A percentile compares a stretch with the other conserved stretches of the same genome.
Conservation (phyloP, 2,329 filamentous ascomycete species). For the Epichloe brachyelytri region DNA sequence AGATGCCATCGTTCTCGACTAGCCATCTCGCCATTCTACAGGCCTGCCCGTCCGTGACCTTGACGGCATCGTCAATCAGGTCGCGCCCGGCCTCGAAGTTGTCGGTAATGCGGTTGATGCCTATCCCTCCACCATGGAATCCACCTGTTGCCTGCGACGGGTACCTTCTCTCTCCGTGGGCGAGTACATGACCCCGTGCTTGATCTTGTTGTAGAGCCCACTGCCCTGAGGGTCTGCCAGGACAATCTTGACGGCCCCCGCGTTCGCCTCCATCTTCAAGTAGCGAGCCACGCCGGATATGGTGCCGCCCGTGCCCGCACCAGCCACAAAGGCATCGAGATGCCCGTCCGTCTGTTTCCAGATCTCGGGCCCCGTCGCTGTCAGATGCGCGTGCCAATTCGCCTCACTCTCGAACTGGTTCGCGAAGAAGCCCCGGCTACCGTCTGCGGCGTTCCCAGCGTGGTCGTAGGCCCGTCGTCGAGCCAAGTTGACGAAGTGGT, state of each 20-base stretch:
- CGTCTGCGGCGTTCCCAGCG: slow-evolving; percentile 39
- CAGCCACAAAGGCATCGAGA: slow-evolving; percentile 81
- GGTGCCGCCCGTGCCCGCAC: slow-evolving; percentile 89
- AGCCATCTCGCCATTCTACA: slow-evolving; percentile 91
- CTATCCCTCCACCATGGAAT: slow-evolving; percentile 91
- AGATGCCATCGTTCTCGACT: slow-evolving; percentile 90
- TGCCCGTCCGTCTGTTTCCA: slow-evolving; percentile 59
- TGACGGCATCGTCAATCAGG: slow-evolving; percentile 79
- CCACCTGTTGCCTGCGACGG: slow-evolving; percentile 76
- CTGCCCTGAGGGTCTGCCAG: slow-evolving; percentile 91
- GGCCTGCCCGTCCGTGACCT: slow-evolving; percentile 80
- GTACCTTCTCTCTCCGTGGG: slow-evolving; percentile 82
- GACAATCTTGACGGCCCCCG: slow-evolving; percentile 55
- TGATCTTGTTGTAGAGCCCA: slow-evolving; percentile 82
- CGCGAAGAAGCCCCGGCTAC: slow-evolving; percentile 77
- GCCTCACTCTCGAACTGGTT: slow-evolving; percentile 90
- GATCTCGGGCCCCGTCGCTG: slow-evolving; percentile 82
- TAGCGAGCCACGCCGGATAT: slow-evolving; percentile 76
- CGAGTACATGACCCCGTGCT: slow-evolving; percentile 93
- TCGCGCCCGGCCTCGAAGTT: slow-evolving; percentile 85
- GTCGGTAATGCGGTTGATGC: slow-evolving; percentile 83
- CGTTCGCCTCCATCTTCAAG: slow-evolving; percentile 54
- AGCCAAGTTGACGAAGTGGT: slow-evolving; percentile 91
- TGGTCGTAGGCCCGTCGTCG: slow-evolving; percentile 65
- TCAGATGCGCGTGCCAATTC: slow-evolving; percentile 77